Evolutionary conservation across 2,329 filamentous ascomycete species (phyloP).

Genomic region (Atkinsonella texensis): DNA sequence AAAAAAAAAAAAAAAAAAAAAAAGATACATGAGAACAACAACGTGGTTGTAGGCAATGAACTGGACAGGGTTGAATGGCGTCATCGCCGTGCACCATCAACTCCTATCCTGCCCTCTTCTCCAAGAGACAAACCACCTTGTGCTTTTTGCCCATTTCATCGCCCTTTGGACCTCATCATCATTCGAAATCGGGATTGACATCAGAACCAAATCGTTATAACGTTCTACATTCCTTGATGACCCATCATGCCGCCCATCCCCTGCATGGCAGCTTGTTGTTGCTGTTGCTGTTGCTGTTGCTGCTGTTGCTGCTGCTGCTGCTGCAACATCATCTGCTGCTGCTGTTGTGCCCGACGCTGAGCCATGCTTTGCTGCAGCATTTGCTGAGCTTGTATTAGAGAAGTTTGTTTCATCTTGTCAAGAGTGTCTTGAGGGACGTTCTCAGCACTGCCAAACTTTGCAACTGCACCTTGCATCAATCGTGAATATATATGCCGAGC

Average conservation of each 20-base stretch:
- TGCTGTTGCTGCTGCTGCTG: slow-evolving; percentile 24
- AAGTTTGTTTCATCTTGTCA: slow-evolving; percentile 32
- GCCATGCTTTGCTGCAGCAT: slow-evolving; percentile 20
- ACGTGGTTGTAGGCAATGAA: not conserved
- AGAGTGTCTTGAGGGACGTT: slow-evolving; percentile 34
- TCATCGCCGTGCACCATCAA: slow-evolving; percentile 1
- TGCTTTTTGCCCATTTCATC: not conserved
- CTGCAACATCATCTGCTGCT: slow-evolving; percentile 24
- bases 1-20: slow-evolving; percentile 6
- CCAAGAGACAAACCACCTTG: not conserved
- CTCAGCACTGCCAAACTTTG: slow-evolving; percentile 28
- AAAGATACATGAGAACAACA: slow-evolving; percentile 2
- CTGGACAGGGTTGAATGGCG: not conserved
- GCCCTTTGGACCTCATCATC: not conserved
- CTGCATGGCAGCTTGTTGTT: slow-evolving; percentile 30
- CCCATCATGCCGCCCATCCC: slow-evolving; percentile 44
- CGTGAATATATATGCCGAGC: slow-evolving; percentile 27
- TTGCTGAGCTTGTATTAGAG: slow-evolving; percentile 25
- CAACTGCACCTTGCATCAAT: slow-evolving; percentile 21
- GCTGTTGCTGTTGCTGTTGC: slow-evolving; percentile 16
- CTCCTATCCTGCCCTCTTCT: not conserved
- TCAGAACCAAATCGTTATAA: not conserved
- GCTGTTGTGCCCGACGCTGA: slow-evolving; percentile 18
- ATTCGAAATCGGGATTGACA: not conserved
- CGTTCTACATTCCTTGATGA: slow-evolving; percentile 32